Conservation (phyloP, 371 early-diverging fungal species). For the Mucor circinelloides region DNA sequence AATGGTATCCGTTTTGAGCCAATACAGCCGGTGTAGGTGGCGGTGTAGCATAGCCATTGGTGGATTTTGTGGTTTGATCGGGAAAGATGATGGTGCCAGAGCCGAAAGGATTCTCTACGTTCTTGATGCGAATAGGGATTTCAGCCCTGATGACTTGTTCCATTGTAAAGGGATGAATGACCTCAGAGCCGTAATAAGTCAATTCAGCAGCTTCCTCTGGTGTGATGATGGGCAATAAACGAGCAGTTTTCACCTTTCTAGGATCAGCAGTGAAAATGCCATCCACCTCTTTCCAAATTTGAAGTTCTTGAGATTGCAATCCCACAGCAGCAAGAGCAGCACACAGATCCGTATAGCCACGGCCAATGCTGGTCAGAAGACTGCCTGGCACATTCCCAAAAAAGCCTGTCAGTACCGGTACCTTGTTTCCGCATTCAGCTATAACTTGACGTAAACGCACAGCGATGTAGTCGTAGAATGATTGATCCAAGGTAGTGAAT, state of each 20-base stretch:
- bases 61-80: conserved; percentile 15
- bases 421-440: conserved; percentile 61
- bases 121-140: conserved; percentile 98
- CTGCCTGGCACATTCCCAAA: conserved; percentile 96
- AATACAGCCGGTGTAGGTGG: conserved; percentile 69
- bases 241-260: conserved; percentile 89
- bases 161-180: conserved; percentile 99
- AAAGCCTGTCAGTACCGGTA: conserved; percentile 93
- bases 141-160: conserved; percentile 93
- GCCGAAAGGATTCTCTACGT: conserved; percentile 91
- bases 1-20: conserved; percentile 71
- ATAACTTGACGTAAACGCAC: conserved; percentile 66
- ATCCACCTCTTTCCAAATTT: conserved; percentile 99
- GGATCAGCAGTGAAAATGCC: conserved; percentile 99
- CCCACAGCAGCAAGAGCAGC: conserved; percentile 95
- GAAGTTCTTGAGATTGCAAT: conserved; percentile 82
- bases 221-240: conserved; percentile 88
- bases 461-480: conserved; percentile 90
- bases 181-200: conserved; percentile 97
- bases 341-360: conserved; percentile 98
- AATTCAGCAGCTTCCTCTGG: conserved; percentile 98
- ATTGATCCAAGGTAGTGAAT: conserved; percentile 78
- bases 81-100: conserved; percentile 93
- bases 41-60: conserved; percentile 51
- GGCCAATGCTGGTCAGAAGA: conserved; percentile 88